Conservation (phyloP, 495 filamentous ascomycete species). For the Chaetomidium leptoderma region DNA sequence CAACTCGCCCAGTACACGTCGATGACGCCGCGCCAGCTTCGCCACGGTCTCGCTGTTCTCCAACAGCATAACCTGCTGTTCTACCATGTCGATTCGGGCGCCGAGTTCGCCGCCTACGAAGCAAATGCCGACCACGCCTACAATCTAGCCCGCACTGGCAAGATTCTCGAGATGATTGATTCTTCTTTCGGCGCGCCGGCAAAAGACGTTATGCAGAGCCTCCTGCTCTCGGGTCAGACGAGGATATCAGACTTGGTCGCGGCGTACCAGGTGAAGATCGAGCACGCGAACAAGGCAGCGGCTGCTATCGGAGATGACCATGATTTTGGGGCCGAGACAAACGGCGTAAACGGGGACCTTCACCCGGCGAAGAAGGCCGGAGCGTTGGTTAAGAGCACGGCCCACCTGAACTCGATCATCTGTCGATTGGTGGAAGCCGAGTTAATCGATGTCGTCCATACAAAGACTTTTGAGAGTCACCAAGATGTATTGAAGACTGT, state of each 20-base stretch:
- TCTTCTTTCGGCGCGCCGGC: conserved; percentile 65
- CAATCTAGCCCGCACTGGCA: conserved; percentile 70
- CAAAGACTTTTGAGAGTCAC: conserved; percentile 37
- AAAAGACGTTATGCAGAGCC: conserved; percentile 63
- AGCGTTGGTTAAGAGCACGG: conserved; percentile 28
- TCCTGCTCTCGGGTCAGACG: conserved; percentile 73
- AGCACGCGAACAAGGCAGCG: conserved; percentile 27
- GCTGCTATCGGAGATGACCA: conserved; percentile 17
- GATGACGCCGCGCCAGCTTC: conserved; percentile 64
- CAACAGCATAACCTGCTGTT: conserved; percentile 83
- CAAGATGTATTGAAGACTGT: conserved; percentile 36
- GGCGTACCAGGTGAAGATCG: conserved; percentile 35
- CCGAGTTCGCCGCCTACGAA: conserved; percentile 69
- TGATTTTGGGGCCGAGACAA: conserved; percentile 13
- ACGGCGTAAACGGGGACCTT: conserved; percentile 27
- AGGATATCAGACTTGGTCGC: conserved; percentile 64
- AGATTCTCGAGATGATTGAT: conserved; percentile 72
- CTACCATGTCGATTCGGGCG: conserved; percentile 61
- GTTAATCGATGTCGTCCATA: conserved; percentile 41
- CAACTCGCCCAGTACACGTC: conserved; percentile 62
- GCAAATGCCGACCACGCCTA: conserved; percentile 72
- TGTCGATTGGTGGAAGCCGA: conserved; percentile 43
- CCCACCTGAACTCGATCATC: conserved; percentile 38
- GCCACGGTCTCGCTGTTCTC: conserved; percentile 74
- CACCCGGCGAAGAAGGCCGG: conserved; percentile 21